Evolutionary conservation across 352 stramenopile genomes (phyloP).

Genomic region (Thalassiosira livingstoniorum): DNA sequence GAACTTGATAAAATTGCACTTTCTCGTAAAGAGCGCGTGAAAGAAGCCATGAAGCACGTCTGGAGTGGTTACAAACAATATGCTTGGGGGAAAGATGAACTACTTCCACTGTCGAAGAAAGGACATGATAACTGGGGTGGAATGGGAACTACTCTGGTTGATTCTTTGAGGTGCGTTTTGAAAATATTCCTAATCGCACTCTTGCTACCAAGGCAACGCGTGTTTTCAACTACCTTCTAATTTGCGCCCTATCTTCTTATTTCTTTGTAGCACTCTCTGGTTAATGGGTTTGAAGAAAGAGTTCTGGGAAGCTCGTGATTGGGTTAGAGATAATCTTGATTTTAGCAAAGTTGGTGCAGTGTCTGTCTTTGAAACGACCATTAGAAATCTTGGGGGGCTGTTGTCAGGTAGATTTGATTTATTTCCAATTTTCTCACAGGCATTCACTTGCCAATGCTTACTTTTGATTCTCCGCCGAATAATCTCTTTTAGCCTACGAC

Average conservation of each 20-base stretch:
- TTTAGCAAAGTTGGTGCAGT: slow-evolving; percentile 68
- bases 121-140: slow-evolving; percentile 89
- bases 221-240: too few species aligned
- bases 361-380: slow-evolving; percentile 98
- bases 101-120: slow-evolving; percentile 87
- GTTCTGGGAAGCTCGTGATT: slow-evolving; percentile 59
- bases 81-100: slow-evolving; percentile 93
- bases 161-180: slow-evolving; percentile 85
- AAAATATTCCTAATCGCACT: too few species aligned
- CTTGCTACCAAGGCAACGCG: too few species aligned
- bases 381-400: slow-evolving; percentile 96
- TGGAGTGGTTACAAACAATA: slow-evolving; percentile 90
- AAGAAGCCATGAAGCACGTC: slow-evolving; percentile 79
- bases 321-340: slow-evolving; percentile 23
- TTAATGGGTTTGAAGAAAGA: slow-evolving; percentile 90
- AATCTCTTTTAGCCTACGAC: too few species aligned
- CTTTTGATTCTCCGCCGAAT: too few species aligned
- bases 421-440: too few species aligned
- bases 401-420: too few species aligned
- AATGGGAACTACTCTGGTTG: slow-evolving; percentile 88
- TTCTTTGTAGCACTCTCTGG: slow-evolving; percentile 90
- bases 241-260: too few species aligned
- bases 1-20: slow-evolving; percentile 49
- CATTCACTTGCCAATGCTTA: too few species aligned
- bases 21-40: slow-evolving; percentile 55